Conservation (phyloP, 1,284 basidiomycete species). For the Malassezia slooffiae region DNA sequence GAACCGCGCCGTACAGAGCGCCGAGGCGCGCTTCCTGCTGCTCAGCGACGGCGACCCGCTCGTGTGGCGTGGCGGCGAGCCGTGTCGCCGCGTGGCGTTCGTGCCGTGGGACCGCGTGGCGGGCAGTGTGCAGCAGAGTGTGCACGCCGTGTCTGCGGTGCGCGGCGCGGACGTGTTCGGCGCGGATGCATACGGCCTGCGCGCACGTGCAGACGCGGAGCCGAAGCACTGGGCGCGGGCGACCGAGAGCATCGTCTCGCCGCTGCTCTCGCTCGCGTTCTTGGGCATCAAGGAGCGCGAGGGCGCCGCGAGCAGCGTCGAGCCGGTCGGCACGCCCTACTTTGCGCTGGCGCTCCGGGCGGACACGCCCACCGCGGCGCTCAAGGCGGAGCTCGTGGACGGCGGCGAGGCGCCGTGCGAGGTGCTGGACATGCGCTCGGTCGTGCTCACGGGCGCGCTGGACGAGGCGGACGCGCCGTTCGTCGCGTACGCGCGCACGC, state of each 20-base stretch:
- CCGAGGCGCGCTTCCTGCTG: constrained; percentile 39
- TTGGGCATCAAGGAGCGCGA: constrained; percentile 31
- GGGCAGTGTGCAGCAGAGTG: constrained; percentile 20
- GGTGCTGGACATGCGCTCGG: constrained; percentile 34
- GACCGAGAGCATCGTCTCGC: constrained; percentile 27
- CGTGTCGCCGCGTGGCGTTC: background rate
- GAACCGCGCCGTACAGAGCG: constrained; percentile 35
- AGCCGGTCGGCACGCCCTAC: constrained; percentile 31
- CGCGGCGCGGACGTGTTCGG: constrained; percentile 27
- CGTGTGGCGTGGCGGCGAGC: constrained; percentile 19
- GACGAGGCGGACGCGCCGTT: constrained; percentile 25
- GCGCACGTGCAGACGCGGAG: background rate
- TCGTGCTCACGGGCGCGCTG: constrained; percentile 23
- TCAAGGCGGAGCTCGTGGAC: constrained; percentile 11
- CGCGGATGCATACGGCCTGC: constrained; percentile 23
- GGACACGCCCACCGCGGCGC: too few relatives aligned
- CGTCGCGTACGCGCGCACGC: constrained; percentile 29
- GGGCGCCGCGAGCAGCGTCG: constrained; percentile 4
- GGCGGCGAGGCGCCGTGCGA: constrained; percentile 19
- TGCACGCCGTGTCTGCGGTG: constrained; percentile 17
- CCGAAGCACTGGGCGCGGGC: constrained; percentile 20
- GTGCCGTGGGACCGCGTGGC: constrained; percentile 38
- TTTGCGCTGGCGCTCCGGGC: constrained; percentile 38
- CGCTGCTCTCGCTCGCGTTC: constrained; percentile 29
- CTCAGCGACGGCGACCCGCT: constrained; percentile 44